phyloP scores from a whole-genome alignment of 106 monocot species.

The Dendrobium chrysotoxum region DNA sequence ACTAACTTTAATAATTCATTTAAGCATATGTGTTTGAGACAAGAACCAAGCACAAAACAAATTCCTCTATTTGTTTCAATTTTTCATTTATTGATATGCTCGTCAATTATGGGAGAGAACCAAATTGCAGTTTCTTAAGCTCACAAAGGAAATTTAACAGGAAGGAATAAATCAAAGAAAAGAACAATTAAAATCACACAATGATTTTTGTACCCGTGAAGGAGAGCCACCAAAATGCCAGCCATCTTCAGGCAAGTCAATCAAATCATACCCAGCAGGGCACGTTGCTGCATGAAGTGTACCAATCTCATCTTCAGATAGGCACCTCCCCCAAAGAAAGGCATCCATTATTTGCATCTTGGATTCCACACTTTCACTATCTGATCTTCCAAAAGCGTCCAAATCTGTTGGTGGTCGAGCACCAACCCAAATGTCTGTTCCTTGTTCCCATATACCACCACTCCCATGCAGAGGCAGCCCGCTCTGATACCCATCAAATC shows the following conservation, averaged over 20 bases:
- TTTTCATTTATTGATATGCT: background rate
- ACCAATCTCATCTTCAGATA: constrained; percentile 89
- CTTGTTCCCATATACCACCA: constrained; percentile 62
- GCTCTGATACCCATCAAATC: constrained; percentile 84
- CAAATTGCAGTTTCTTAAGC: background rate
- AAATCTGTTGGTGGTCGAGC: constrained; percentile 81
- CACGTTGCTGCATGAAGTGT: constrained; percentile 46
- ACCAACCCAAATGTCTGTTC: constrained; percentile 89
- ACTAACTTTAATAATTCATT: background rate
- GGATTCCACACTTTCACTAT: constrained; percentile 81
- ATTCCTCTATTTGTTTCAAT: background rate
- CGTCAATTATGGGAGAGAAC: background rate
- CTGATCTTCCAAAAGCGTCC: constrained; percentile 97
- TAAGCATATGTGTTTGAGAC: background rate
- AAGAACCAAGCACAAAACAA: background rate
- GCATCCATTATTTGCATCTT: constrained; percentile 99
- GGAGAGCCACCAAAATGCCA: constrained; percentile 76
- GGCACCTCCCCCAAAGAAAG: constrained; percentile 84
- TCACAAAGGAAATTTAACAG: background rate
- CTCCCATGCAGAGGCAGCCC: constrained; percentile 47
- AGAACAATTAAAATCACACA: background rate
- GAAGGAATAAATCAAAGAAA: background rate
- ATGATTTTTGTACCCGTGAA: constrained; percentile 49
- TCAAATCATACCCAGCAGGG: constrained; percentile 53
- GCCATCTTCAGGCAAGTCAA: constrained; percentile 64